These are phyloP conservation scores for Stephanodiscus minutulus DNA, from an alignment of 108 stramenopile species.

Conservation along the genomic window DNA sequence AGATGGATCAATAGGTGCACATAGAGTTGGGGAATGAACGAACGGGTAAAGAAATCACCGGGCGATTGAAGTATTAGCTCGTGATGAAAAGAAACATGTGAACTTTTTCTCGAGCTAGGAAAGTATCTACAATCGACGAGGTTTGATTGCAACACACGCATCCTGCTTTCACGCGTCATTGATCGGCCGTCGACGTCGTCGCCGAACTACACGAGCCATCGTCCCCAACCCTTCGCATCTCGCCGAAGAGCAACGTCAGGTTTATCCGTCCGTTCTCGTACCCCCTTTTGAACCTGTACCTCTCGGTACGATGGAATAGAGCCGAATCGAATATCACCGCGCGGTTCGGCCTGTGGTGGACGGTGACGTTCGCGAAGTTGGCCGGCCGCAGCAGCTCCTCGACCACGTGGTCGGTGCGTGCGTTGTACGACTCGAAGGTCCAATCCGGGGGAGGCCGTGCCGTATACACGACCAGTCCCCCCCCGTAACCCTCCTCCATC, in stretches of 20 bases:
- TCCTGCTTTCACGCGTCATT: no score
- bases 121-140: no score
- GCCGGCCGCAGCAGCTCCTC: conserved; percentile 59
- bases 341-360: conserved; percentile 75
- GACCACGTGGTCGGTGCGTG: conserved; percentile 52
- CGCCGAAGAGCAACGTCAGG: conserved; percentile 77
- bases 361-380: conserved; percentile 71
- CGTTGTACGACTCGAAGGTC: conserved; percentile 68
- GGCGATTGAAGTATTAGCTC: no score
- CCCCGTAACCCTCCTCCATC: conserved; percentile 51
- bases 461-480: conserved; percentile 76
- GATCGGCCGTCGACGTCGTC: neutral
- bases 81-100: no score
- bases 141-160: no score
- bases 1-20: no score
- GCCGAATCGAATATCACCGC: conserved; percentile 84
- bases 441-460: conserved; percentile 70
- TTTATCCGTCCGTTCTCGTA: conserved; percentile 81
- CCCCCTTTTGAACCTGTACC: conserved; percentile 62
- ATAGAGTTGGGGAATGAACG: no score
- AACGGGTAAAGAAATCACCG: no score
- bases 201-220: neutral
- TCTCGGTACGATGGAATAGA: conserved; percentile 80
- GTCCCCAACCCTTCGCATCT: conserved; percentile 40
- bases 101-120: no score